Evolutionary conservation across 192 early-diverging fungal species (phyloP).

Genomic region (Entophlyctis luteolus): DNA sequence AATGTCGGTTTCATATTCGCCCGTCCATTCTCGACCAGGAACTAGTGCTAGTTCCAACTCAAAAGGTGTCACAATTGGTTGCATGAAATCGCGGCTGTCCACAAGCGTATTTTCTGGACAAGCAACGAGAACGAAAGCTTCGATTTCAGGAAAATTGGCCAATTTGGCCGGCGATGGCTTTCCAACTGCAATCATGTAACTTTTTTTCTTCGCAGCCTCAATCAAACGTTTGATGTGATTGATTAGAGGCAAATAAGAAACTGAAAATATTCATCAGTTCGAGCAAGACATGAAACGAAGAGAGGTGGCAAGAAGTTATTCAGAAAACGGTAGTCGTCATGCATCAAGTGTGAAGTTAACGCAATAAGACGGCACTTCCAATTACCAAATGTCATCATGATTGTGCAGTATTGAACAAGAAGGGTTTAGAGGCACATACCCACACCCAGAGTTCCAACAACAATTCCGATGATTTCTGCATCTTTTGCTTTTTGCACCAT

Average conservation of each 20-base stretch:
- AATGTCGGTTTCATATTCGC: conserved; percentile 43
- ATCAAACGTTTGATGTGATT: conserved; percentile 75
- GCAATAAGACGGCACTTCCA: conserved; percentile 26
- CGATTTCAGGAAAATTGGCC: conserved; percentile 95
- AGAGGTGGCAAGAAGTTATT: not conserved
- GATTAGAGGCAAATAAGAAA: conserved; percentile 80
- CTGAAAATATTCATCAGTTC: conserved; percentile 24
- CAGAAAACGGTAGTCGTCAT: conserved; percentile 23
- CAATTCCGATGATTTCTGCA: conserved; percentile 88
- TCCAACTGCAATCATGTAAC: conserved; percentile 85
- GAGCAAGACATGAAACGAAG: not conserved
- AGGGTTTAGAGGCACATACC: conserved; percentile 49
- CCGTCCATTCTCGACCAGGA: conserved; percentile 33
- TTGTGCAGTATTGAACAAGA: not conserved
- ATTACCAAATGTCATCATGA: conserved; percentile 26
- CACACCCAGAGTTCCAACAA: conserved; percentile 91
- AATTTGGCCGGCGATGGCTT: conserved; percentile 94
- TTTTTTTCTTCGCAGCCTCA: conserved; percentile 68
- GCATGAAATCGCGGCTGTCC: conserved; percentile 85
- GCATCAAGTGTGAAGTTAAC: conserved; percentile 13
- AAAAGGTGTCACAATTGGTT: conserved; percentile 89
- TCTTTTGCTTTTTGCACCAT: conserved; percentile 90
- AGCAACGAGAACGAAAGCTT: conserved; percentile 85
- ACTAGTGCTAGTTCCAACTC: conserved; percentile 81
- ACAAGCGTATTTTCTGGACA: conserved; percentile 94